These are phyloP conservation scores for Kwoniella sp. DNA, from an alignment of 768 basidiomycete species.

Conservation along the genomic window DNA sequence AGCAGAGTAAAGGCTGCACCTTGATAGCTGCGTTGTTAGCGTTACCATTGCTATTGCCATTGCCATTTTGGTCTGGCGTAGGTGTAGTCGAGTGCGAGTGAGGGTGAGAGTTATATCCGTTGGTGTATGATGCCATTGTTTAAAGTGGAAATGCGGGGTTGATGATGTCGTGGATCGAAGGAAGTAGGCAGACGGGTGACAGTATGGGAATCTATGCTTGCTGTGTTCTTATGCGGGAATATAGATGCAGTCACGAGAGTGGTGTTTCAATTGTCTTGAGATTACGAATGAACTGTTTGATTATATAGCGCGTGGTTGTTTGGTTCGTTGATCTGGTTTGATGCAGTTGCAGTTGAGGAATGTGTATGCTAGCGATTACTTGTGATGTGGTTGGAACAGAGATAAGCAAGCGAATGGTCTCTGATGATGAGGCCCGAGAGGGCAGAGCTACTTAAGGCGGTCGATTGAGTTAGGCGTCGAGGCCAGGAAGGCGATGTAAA, in stretches of 20 bases:
- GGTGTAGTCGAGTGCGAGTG: constrained; percentile 26
- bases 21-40: constrained; percentile 29
- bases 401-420: too few species aligned
- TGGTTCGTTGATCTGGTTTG: not conserved
- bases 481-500: too few species aligned
- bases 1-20: constrained; percentile 55
- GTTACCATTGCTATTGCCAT: not conserved
- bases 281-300: too few species aligned
- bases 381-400: too few species aligned
- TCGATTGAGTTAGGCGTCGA: too few species aligned
- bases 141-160: not conserved
- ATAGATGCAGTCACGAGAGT: not conserved
- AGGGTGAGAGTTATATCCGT: constrained; percentile 32
- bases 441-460: too few species aligned
- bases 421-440: too few species aligned
- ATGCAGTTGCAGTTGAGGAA: not conserved
- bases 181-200: not conserved
- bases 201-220: not conserved
- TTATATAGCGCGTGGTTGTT: not conserved
- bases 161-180: not conserved
- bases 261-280: too few species aligned
- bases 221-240: not conserved
- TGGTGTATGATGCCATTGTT: constrained; percentile 23
- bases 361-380: too few species aligned
- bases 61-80: constrained; percentile 8